phyloP scores from a whole-genome alignment of 2,329 filamentous ascomycete genomes.

The Penicillium sp. region DNA sequence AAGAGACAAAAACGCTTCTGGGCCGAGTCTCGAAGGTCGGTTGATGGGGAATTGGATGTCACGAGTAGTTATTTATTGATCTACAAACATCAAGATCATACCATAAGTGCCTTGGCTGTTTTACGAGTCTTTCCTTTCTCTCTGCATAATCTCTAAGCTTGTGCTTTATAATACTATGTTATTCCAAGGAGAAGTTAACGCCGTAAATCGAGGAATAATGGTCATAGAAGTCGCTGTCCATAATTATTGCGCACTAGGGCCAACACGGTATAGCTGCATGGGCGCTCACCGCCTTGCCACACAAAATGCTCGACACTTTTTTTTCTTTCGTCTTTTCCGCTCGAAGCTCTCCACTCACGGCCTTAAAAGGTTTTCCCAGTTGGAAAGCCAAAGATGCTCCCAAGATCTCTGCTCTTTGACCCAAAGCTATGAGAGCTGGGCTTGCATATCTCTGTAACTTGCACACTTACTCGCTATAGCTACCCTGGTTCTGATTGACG shows the following conservation, averaged over 20 bases:
- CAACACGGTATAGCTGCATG: conserved; percentile 3
- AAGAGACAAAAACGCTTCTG: too few relatives aligned
- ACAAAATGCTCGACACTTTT: conserved; percentile 12
- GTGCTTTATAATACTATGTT: too few relatives aligned
- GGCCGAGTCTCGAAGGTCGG: too few relatives aligned
- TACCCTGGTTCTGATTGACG: conserved; percentile 12
- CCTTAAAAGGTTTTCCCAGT: neutral
- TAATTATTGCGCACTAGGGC: neutral
- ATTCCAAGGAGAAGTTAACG: neutral
- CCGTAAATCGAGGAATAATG: neutral
- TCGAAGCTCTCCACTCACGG: neutral
- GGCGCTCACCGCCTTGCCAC: conserved; percentile 16
- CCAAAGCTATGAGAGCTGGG: conserved; percentile 24
- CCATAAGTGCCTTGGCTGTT: too few relatives aligned
- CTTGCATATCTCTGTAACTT: conserved; percentile 12
- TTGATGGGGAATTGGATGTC: too few relatives aligned
- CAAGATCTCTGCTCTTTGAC: neutral
- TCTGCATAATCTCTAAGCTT: too few relatives aligned
- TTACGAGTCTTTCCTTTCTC: too few relatives aligned
- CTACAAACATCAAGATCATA: too few relatives aligned
- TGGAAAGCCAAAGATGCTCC: conserved; percentile 5
- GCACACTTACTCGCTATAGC: conserved; percentile 20
- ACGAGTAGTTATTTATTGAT: too few relatives aligned
- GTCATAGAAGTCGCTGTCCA: neutral
- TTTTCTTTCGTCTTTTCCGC: conserved; percentile 6